phyloP scores from a whole-genome alignment of 202 grass and related monocot species.

The Setaria viridis region DNA sequence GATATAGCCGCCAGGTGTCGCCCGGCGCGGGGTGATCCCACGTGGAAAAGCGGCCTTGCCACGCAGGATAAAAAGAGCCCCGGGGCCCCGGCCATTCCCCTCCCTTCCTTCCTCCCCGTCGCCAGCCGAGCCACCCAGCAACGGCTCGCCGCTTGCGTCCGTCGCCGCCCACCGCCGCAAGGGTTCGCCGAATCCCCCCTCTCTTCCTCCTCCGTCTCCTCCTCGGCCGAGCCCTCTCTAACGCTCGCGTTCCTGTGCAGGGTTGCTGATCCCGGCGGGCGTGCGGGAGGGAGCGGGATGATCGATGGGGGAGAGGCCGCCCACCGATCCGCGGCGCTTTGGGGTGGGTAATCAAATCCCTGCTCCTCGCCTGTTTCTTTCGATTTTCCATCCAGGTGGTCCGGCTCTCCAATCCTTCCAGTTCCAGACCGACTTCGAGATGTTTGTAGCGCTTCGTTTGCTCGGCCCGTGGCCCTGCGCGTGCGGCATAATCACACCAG shows the following conservation, averaged over 20 bases:
- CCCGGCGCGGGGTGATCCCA: neutral
- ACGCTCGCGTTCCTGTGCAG: slow-evolving; percentile 4
- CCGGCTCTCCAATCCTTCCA: neutral
- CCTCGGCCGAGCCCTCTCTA: neutral
- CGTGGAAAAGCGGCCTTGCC: slow-evolving; percentile 58
- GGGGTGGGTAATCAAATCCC: slow-evolving; percentile 11
- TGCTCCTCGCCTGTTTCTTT: neutral
- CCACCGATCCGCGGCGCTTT: slow-evolving; percentile 14
- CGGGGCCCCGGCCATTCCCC: neutral
- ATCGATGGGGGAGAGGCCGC: slow-evolving; percentile 20
- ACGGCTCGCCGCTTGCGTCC: neutral
- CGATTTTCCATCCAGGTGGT: neutral
- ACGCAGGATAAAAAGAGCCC: slow-evolving; percentile 50
- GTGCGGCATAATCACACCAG: neutral
- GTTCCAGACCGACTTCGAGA: neutral
- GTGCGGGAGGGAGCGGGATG: neutral
- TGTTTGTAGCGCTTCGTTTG: neutral
- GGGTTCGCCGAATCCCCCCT: slow-evolving; percentile 18
- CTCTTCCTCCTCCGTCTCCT: neutral
- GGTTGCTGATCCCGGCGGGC: neutral
- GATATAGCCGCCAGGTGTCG: slow-evolving; percentile 42
- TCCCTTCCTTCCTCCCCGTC: neutral
- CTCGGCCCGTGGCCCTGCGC: neutral
- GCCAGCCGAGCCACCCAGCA: neutral
- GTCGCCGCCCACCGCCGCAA: slow-evolving; percentile 15